Evolutionary conservation across 306 rosid genomes (phyloP), one percentile per base, ranked within the genome.

Genomic region (Ammopiptanthus mongolicus): DNA sequence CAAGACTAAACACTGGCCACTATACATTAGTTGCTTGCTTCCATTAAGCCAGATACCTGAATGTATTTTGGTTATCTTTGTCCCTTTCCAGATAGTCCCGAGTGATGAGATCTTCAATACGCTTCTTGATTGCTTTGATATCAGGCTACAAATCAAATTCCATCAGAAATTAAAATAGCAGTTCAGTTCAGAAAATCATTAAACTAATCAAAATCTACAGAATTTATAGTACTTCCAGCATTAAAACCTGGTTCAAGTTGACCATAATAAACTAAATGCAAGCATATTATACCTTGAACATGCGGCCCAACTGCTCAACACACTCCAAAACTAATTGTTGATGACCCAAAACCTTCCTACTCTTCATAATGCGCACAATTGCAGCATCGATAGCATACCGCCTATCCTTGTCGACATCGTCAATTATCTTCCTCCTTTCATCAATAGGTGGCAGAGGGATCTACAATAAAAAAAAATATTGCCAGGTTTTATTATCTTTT

Each of bases 311-410:
- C 82, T 85, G 92, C 86, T 89, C 92, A 50, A 89, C 91, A 5
- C 98, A 93, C 73, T 89, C 97, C 91, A 80, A 59, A 63, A 91
- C 91, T 53, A 93, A 44, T 8, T 87, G 93, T 68, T 84, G 96
- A 69, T 88, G 89, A 47, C 87, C 90, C 85, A 88, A 75, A 39
- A 87, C 77, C 78, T 91, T 93, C 50, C 97, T 82, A 60, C 92
- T 84, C 81, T 93, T 89, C 97, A 93, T 93, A 33, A 93, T 91
- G 41, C 98, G 90, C 69, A 93, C 97, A 44, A 93, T 82, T 3
- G 97, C 88, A 58, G 96, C 97, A 80, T 93, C 98, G n/a, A 93
- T 91, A 29, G 98, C 98, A 72, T 89, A 93, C 48, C 96, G 81
- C 78, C 97, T 67, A 79, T 93, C 98, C 80, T 89, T 89, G 85